Conservation (phyloP, 2,329 filamentous ascomycete species). For the Fusarium paranaense region DNA sequence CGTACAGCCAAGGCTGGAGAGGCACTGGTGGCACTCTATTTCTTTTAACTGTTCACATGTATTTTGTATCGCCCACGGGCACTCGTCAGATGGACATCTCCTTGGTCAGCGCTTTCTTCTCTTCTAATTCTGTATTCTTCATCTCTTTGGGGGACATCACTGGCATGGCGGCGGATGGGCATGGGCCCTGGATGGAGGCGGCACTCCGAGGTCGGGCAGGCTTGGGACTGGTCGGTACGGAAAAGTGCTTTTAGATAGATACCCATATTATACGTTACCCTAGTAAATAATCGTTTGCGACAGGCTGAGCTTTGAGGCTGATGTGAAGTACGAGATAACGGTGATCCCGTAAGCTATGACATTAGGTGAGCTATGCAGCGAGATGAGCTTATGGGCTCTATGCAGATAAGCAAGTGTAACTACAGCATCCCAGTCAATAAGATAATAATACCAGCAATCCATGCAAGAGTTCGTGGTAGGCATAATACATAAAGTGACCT, state of each 20-base stretch:
- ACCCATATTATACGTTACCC: neutral
- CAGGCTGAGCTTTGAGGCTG: neutral
- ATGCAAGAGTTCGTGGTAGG: neutral
- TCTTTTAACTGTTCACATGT: slow-evolving; percentile 1
- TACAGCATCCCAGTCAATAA: neutral
- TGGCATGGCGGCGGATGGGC: neutral
- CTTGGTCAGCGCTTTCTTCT: neutral
- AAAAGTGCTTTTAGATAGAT: slow-evolving; percentile 8
- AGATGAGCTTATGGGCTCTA: neutral
- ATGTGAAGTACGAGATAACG: neutral
- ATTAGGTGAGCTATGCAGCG: neutral
- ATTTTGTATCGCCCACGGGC: neutral
- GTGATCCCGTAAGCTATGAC: neutral
- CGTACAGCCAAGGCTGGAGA: neutral
- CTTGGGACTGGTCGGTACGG: slow-evolving; percentile 2
- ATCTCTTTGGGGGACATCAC: neutral
- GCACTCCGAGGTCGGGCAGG: neutral
- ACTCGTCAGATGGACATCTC: neutral
- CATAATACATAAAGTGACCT: neutral
- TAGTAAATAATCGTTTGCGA: neutral
- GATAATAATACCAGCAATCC: neutral
- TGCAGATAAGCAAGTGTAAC: neutral
- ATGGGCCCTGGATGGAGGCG: neutral
- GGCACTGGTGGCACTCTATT: neutral
- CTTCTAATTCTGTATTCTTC: neutral